phyloP scores from a whole-genome alignment of 805 yeast species.

The Osmozyma mogii region DNA sequence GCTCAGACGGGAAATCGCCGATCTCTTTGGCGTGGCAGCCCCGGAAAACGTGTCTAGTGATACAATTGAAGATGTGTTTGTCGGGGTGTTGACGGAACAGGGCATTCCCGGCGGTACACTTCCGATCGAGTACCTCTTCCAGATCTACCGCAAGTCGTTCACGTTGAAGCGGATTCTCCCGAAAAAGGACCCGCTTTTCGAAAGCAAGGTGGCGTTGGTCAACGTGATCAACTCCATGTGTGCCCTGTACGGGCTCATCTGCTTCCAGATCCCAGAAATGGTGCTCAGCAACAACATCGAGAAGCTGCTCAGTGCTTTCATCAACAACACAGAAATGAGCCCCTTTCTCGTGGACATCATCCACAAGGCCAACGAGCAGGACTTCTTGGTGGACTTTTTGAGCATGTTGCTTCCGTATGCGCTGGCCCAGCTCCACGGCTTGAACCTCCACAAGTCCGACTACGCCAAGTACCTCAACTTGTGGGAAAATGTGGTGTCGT shows the following conservation, averaged over 20 bases:
- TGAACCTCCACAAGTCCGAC: constrained; percentile 42
- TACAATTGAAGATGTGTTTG: constrained; percentile 42
- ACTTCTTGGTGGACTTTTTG: constrained; percentile 51
- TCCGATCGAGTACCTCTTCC: constrained; percentile 42
- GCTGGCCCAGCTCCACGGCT: constrained; percentile 25
- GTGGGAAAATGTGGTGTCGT: constrained; percentile 48
- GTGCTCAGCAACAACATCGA: constrained; percentile 35
- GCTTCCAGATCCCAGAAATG: constrained; percentile 65
- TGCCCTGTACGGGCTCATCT: constrained; percentile 57
- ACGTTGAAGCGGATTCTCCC: constrained; percentile 35
- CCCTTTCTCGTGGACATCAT: constrained; percentile 48
- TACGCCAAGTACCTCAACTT: constrained; percentile 48
- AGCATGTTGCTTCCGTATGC: constrained; percentile 42
- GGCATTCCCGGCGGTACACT: constrained; percentile 34
- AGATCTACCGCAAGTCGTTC: constrained; percentile 36
- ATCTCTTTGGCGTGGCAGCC: constrained; percentile 19
- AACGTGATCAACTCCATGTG: constrained; percentile 42
- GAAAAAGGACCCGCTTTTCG: constrained; percentile 30
- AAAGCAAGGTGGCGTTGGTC: constrained; percentile 31
- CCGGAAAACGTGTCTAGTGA: constrained; percentile 25
- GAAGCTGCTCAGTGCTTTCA: constrained; percentile 17
- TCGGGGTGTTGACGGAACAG: constrained; percentile 48
- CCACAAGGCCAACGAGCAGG: constrained; percentile 58
- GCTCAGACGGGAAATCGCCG: constrained; percentile 31
- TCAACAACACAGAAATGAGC: constrained; percentile 10